Evolutionary conservation across 768 basidiomycete species (phyloP), one percentile per base, ranked within the genome.

Genomic region (Lentinula sp.): DNA sequence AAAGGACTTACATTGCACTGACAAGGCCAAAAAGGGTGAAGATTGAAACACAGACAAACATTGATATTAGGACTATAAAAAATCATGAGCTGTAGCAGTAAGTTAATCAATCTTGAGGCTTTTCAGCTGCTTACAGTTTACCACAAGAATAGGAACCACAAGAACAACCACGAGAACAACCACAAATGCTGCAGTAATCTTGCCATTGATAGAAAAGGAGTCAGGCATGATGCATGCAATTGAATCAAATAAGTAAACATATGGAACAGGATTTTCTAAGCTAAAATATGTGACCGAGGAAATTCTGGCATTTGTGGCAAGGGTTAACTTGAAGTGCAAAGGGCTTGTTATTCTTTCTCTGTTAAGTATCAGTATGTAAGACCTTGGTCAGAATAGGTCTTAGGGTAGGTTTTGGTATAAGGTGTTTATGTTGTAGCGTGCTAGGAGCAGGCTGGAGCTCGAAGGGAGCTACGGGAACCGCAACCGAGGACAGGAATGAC

Each of bases 1-100:
- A 3, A 2, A 28, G 28, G 28, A 46, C 57, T 50, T 45, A 59
- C 57, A 49, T 37, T 10, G 49, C 36, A 9, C 15, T 20, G 18
- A 59, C 36, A 2, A 59, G 23, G 28, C 57, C 57, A 59, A 28
- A 59, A 18, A 49, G 12, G 9, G 57, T 48, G 45, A 59, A 59
- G 9, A 35, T 16, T 6, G 57, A 43, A 7, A 59, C 57, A 33
- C 57, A 2, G 7, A 49, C 46, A 46, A 59, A 59, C 57, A 59
- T 59, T 33, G 57, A 59, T 15, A 59, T n/a, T 6, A 59, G 8
- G 2, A 46, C 57, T 59, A 20, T 4, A 28, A 28, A 28, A 28
- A 28, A 28, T 28, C 28, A 28, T 28, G 9, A 33, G 32, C 41
- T 39, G 41, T 41, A 15, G 16, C n/a, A 7, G 16, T 23, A 6